A percentile compares a stretch with the other conserved stretches of the same genome.
phyloP scores from a whole-genome alignment of 495 filamentous ascomycete genomes.

The Collariella sp. region DNA sequence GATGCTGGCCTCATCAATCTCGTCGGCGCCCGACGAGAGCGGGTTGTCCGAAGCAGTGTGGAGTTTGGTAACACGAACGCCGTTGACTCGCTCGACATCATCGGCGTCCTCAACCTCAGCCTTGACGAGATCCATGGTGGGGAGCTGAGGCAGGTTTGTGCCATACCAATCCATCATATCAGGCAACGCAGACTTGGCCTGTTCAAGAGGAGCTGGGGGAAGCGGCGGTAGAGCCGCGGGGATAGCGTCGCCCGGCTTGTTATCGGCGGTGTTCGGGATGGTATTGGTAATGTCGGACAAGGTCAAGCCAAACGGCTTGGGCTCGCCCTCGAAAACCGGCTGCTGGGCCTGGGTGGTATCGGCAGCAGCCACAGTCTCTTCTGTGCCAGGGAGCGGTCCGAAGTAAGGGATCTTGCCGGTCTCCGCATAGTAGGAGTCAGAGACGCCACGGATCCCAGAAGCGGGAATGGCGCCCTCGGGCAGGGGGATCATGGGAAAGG shows the following conservation, averaged over 20 bases:
- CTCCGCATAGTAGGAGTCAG: conserved; percentile 12
- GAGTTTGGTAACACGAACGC: conserved; percentile 15
- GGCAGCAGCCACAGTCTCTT: background rate
- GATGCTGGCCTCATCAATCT: conserved; percentile 8
- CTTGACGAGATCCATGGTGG: background rate
- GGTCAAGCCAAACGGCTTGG: background rate
- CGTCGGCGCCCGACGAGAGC: conserved; percentile 1
- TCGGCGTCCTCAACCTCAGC: background rate
- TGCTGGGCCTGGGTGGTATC: background rate
- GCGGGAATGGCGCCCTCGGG: conserved; percentile 3
- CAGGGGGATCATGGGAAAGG: conserved; percentile 4
- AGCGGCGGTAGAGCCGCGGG: background rate
- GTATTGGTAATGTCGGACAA: background rate
- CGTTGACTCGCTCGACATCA: conserved; percentile 4
- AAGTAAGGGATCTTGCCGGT: conserved; percentile 12
- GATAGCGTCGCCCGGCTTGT: background rate
- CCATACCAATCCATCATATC: conserved; percentile 13
- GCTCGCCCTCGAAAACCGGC: background rate
- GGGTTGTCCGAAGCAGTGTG: conserved; percentile 23
- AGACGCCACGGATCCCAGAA: conserved; percentile 8
- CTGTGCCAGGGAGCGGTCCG: background rate
- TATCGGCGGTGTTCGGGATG: background rate
- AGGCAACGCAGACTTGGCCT: background rate
- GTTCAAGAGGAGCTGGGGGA: background rate
- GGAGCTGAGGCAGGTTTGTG: background rate